phyloP scores from a whole-genome alignment of 2,329 filamentous ascomycete genomes.

The Cordyceps fumosorosea region DNA sequence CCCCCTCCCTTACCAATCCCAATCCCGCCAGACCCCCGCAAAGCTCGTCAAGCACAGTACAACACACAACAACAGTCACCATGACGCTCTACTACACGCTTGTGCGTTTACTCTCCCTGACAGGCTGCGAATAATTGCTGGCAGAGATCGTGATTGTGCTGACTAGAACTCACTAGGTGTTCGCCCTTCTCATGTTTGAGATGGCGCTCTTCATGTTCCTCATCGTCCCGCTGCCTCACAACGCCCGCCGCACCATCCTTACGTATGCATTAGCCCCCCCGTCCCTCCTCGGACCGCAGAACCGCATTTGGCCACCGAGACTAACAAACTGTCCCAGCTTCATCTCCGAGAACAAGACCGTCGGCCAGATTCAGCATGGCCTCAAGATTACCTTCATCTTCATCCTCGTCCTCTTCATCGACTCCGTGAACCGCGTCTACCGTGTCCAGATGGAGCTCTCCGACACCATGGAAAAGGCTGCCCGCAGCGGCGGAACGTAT shows the following conservation, averaged over 20 bases:
- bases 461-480: constrained; percentile 55
- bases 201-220: constrained; percentile 75
- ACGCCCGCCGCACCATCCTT: constrained; percentile 77
- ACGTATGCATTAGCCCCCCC: constrained; percentile 40
- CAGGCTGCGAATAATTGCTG: not conserved
- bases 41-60: not conserved
- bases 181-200: constrained; percentile 74
- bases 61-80: constrained; percentile 23
- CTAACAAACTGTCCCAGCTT: constrained; percentile 49
- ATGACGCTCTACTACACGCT: constrained; percentile 56
- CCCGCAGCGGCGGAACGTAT: constrained; percentile 40
- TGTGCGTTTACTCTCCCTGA: constrained; percentile 27
- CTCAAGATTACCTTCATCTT: constrained; percentile 99
- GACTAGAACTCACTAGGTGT: constrained; percentile 53
- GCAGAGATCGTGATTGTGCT: constrained; percentile 16
- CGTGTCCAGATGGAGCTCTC: constrained; percentile 87
- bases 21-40: not conserved
- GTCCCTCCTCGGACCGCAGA: not conserved
- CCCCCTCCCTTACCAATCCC: not conserved
- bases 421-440: constrained; percentile 93
- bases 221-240: constrained; percentile 84
- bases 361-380: constrained; percentile 94
- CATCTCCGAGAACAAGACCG: constrained; percentile 77
- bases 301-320: constrained; percentile 7
- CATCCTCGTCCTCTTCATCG: constrained; percentile 95